Percentiles rank a stretch among this genome's conserved stretches.
These are phyloP conservation scores for Steccherinum ochraceum DNA, from an alignment of 768 basidiomycete species.

Conservation along the genomic window DNA sequence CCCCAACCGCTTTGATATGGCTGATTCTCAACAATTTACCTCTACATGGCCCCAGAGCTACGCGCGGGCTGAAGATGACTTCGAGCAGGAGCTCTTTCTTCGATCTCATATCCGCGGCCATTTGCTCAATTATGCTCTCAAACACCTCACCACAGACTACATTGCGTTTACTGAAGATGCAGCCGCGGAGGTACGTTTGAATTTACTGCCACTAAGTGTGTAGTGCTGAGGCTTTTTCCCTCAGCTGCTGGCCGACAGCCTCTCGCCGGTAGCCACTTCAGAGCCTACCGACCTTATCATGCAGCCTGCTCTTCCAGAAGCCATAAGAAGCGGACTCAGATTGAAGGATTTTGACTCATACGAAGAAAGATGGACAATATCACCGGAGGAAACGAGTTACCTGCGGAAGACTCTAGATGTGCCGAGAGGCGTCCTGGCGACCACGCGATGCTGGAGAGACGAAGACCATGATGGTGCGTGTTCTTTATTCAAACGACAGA, in stretches of 20 bases:
- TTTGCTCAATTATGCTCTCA: slow-evolving; percentile 46
- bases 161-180: slow-evolving; percentile 44
- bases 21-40: no score
- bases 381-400: no score
- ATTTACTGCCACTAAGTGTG: not conserved
- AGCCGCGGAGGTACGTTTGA: slow-evolving; percentile 35
- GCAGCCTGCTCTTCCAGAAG: slow-evolving; percentile 4
- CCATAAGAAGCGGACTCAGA: not conserved
- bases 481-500: not conserved
- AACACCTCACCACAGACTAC: slow-evolving; percentile 51
- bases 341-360: slow-evolving; percentile 19
- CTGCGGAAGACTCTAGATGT: no score
- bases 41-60: no score
- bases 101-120: slow-evolving; percentile 46
- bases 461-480: no score
- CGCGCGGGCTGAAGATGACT: no score
- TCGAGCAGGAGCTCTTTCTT: slow-evolving; percentile 20
- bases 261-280: slow-evolving; percentile 37
- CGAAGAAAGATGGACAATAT: slow-evolving; percentile 41
- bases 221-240: slow-evolving; percentile 3
- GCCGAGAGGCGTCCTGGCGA: no score
- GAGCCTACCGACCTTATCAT: slow-evolving; percentile 47
- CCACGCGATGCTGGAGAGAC: no score
- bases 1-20: no score
- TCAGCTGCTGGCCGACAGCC: slow-evolving; percentile 36